Conservation (phyloP, 768 basidiomycete genomes). For the Tephrocybe sp. region DNA sequence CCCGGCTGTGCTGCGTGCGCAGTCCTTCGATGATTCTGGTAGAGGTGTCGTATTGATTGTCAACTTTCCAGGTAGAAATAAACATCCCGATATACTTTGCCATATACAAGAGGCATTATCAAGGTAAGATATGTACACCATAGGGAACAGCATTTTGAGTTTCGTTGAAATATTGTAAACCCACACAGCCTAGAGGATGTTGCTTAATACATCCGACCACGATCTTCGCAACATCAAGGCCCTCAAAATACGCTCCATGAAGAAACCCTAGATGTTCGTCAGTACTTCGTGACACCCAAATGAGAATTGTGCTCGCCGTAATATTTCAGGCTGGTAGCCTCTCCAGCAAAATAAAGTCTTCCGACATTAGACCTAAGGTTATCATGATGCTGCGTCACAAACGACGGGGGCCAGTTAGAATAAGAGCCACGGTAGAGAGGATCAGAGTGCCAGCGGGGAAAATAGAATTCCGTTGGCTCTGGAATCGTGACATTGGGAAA, state of each 20-base stretch:
- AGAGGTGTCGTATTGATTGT: too few species aligned
- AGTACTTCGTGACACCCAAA: too few species aligned
- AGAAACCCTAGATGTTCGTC: constrained; percentile 59
- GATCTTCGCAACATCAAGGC: constrained; percentile 34
- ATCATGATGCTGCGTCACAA: constrained; percentile 48
- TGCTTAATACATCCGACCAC: constrained; percentile 41
- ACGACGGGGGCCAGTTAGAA: constrained; percentile 69
- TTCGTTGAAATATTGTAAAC: constrained; percentile 21
- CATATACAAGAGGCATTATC: background rate
- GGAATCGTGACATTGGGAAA: constrained; percentile 54
- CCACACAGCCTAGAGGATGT: constrained; percentile 20
- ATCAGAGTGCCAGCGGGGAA: constrained; percentile 53
- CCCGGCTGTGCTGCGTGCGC: too few species aligned
- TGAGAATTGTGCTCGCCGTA: too few species aligned
- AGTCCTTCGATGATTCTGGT: too few species aligned
- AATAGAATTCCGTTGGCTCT: constrained; percentile 52
- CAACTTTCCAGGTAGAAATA: too few species aligned
- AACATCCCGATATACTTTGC: too few species aligned
- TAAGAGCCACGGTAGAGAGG: constrained; percentile 59
- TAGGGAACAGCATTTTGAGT: constrained; percentile 27
- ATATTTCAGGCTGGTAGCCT: constrained; percentile 55
- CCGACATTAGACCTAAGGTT: constrained; percentile 56
- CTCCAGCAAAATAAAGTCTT: constrained; percentile 61
- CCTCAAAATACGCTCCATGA: constrained; percentile 60
- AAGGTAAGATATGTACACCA: constrained; percentile 6